phyloP scores from a whole-genome alignment of 176 grass and related monocot genomes.

The Raddia distichophylla region DNA sequence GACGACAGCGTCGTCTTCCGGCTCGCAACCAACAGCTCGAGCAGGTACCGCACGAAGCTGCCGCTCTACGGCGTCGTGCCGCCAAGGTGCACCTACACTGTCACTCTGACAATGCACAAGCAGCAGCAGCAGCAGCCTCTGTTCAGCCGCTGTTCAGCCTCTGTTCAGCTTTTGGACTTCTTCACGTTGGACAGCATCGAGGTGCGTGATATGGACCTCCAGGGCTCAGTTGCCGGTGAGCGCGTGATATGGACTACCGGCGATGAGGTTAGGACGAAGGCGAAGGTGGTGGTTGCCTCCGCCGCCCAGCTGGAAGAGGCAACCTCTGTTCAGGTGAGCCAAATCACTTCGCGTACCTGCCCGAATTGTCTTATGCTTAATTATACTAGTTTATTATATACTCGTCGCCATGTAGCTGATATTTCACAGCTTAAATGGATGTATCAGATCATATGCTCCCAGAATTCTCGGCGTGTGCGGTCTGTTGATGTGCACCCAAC shows the following conservation, averaged over 20 bases:
- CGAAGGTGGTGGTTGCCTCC: neutral
- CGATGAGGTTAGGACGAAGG: neutral
- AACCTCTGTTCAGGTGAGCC: neutral
- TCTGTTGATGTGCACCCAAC: no score
- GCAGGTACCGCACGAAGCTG: no score
- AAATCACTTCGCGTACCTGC: conserved; percentile 14
- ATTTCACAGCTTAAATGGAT: no score
- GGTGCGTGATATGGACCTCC: neutral
- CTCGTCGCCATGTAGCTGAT: no score
- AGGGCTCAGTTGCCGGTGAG: neutral
- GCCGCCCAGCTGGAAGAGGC: no score
- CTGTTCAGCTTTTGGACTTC: no score
- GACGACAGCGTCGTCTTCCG: neutral
- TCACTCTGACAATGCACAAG: neutral
- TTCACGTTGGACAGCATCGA: neutral
- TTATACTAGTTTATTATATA: no score
- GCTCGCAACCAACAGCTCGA: neutral
- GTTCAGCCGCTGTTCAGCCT: no score
- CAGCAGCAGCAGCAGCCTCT: neutral
- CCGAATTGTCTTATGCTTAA: no score
- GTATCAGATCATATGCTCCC: no score
- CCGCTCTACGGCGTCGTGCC: neutral
- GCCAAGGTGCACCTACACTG: conserved; percentile 15
- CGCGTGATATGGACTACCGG: neutral
- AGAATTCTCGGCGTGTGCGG: no score